These are phyloP conservation scores for Vitis cinerea DNA, from an alignment of 164 flowering plant genomes.

Conservation along the genomic window DNA sequence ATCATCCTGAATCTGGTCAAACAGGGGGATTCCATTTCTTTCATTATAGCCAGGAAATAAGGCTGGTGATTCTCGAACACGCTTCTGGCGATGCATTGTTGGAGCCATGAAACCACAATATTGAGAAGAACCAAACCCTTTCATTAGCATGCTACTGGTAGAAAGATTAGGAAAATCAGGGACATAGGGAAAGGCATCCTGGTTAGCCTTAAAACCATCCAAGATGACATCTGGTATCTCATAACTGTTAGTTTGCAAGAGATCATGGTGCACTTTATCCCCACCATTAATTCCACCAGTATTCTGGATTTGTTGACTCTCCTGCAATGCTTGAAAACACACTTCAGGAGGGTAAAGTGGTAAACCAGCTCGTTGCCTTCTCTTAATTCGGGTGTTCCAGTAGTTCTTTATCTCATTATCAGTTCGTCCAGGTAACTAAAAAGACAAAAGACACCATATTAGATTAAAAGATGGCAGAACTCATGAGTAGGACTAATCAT, in stretches of 20 bases:
- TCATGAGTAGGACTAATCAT: no score
- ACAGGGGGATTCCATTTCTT: constrained; percentile 30
- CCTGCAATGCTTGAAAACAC: constrained; percentile 48
- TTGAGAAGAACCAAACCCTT: constrained; percentile 46
- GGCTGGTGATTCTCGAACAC: constrained; percentile 44
- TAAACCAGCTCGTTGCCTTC: constrained; percentile 86
- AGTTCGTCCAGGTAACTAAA: constrained; percentile 94
- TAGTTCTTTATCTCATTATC: constrained; percentile 98
- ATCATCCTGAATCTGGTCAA: constrained; percentile 45
- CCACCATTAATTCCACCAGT: constrained; percentile 25
- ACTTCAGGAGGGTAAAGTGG: constrained; percentile 87
- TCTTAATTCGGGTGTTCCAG: constrained; percentile 95
- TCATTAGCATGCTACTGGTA: constrained; percentile 35
- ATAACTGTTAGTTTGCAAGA: constrained; percentile 36
- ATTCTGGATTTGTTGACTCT: constrained; percentile 37
- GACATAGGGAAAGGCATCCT: constrained; percentile 36
- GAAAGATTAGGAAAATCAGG: constrained; percentile 48
- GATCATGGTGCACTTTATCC: constrained; percentile 36
- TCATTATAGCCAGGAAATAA: constrained; percentile 30
- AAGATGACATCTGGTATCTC: constrained; percentile 62
- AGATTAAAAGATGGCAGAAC: not conserved
- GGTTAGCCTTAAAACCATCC: constrained; percentile 45
- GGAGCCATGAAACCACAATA: constrained; percentile 35
- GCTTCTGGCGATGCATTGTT: constrained; percentile 43
- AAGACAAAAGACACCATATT: not conserved